Percentiles rank a stretch among this genome's conserved stretches.
Conservation (phyloP, 352 stramenopile species). For the Saprolegnia diclina region DNA sequence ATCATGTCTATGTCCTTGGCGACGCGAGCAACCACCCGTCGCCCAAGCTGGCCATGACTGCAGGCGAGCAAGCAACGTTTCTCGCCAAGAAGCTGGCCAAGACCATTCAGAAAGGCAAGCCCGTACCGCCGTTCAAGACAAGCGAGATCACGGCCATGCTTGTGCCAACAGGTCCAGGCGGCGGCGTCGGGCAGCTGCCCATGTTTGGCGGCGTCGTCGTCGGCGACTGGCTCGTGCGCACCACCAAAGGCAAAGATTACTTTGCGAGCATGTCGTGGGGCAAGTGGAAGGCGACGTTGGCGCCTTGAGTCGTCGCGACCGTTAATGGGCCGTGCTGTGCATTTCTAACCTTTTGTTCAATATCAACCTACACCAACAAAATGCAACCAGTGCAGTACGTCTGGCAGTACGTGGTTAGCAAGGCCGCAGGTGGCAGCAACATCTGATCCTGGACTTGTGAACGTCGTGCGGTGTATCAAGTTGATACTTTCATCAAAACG, state of each 20-base stretch:
- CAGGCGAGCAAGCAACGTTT: slow-evolving; percentile 41
- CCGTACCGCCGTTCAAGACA: slow-evolving; percentile 33
- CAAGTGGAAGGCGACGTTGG: slow-evolving; percentile 8
- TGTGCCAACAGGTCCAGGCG: slow-evolving; percentile 33
- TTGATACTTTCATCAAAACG: neutral
- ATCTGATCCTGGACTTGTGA: no score
- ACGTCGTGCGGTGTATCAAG: slow-evolving; percentile 1
- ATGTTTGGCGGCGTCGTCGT: slow-evolving; percentile 41
- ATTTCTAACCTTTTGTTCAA: no score
- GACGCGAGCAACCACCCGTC: slow-evolving; percentile 47
- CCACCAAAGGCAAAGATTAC: slow-evolving; percentile 47
- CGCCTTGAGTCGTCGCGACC: no score
- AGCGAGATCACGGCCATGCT: slow-evolving; percentile 32
- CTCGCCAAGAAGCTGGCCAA: slow-evolving; percentile 37
- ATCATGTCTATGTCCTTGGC: slow-evolving; percentile 48
- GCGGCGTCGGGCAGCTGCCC: slow-evolving; percentile 42
- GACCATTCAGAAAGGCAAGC: slow-evolving; percentile 23
- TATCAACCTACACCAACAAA: neutral
- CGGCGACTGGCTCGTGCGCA: slow-evolving; percentile 44
- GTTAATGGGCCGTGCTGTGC: no score
- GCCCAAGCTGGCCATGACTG: slow-evolving; percentile 42
- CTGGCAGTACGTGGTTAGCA: no score
- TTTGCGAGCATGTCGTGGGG: slow-evolving; percentile 39
- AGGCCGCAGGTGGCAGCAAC: no score
- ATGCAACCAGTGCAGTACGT: no score